Evolutionary conservation across 768 basidiomycete genomes (phyloP).

Genomic region (Lactarius deliciosus): DNA sequence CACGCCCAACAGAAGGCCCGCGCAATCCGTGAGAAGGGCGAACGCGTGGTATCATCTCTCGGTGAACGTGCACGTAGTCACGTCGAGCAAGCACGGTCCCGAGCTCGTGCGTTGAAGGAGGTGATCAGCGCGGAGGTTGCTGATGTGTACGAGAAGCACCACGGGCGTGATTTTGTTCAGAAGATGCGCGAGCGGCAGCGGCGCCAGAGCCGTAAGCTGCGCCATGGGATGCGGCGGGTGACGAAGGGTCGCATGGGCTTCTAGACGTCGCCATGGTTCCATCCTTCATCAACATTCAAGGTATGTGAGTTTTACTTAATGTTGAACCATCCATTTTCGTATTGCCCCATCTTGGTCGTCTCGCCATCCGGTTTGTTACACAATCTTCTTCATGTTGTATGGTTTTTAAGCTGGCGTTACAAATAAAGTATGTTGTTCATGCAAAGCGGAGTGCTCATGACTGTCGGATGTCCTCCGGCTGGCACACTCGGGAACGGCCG

Average conservation of each 20-base stretch:
- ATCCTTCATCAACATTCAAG: slow-evolving; percentile 5
- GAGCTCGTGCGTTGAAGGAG: slow-evolving; percentile 34
- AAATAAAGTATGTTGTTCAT: slow-evolving; percentile 24
- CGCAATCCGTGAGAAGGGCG: slow-evolving; percentile 34
- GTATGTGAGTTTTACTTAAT: slow-evolving; percentile 24
- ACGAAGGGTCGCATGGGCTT: slow-evolving; percentile 19
- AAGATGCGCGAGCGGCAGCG: slow-evolving; percentile 27
- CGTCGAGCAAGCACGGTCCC: slow-evolving; percentile 33
- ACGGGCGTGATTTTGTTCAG: slow-evolving; percentile 10
- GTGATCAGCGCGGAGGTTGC: slow-evolving; percentile 19
- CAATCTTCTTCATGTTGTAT: slow-evolving; percentile 18
- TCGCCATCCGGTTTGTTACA: slow-evolving; percentile 10
- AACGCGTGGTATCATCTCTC: slow-evolving; percentile 32
- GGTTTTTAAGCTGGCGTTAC: slow-evolving; percentile 11
- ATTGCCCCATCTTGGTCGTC: slow-evolving; percentile 7
- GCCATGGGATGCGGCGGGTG: slow-evolving; percentile 13
- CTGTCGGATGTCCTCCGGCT: too few species aligned
- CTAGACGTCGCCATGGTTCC: slow-evolving; percentile 11
- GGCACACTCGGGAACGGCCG: neutral
- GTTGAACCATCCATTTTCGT: slow-evolving; percentile 2
- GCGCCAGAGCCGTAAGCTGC: slow-evolving; percentile 25
- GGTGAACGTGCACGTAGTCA: slow-evolving; percentile 32
- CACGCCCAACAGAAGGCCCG: slow-evolving; percentile 35
- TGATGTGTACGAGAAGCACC: slow-evolving; percentile 17
- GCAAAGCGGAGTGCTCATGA: neutral